These are phyloP conservation scores for Cryptococcus sp. DNA, from an alignment of 1,284 basidiomycete species.

Conservation along the genomic window DNA sequence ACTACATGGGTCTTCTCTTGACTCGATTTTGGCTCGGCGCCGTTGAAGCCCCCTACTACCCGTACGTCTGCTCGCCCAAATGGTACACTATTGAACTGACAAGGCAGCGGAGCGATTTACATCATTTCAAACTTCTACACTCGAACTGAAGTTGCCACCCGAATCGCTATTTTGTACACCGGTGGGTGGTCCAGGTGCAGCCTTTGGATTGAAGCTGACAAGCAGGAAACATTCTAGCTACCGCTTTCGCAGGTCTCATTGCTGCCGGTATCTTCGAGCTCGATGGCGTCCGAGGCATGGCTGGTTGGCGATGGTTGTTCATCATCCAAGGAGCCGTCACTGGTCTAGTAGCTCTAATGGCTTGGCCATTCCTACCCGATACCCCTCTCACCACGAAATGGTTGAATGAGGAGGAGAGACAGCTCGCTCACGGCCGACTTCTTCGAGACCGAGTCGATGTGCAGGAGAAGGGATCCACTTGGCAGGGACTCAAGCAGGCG, in stretches of 20 bases:
- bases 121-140: conserved; percentile 22
- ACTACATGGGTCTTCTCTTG: conserved; percentile 17
- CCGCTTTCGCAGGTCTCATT: conserved; percentile 15
- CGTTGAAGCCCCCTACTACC: conserved; percentile 30
- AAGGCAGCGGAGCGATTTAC: conserved; percentile 13
- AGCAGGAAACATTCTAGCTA: conserved; percentile 11
- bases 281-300: conserved; percentile 20
- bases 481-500: conserved; percentile 22
- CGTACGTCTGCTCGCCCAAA: too few species aligned
- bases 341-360: neutral
- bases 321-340: conserved; percentile 34
- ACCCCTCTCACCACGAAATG: neutral
- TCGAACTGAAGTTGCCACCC: conserved; percentile 12
- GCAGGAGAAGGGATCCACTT: conserved; percentile 6
- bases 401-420: conserved; percentile 14
- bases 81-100: too few species aligned
- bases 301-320: conserved; percentile 48
- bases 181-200: conserved; percentile 7
- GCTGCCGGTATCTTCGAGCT: conserved; percentile 2
- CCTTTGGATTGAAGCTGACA: too few species aligned
- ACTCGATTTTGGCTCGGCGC: conserved; percentile 20
- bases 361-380: neutral
- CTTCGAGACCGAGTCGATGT: conserved; percentile 16
- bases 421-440: conserved; percentile 22
- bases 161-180: conserved; percentile 18